phyloP scores from a whole-genome alignment of 495 filamentous ascomycete genomes.

The Penicillium nucicola region DNA sequence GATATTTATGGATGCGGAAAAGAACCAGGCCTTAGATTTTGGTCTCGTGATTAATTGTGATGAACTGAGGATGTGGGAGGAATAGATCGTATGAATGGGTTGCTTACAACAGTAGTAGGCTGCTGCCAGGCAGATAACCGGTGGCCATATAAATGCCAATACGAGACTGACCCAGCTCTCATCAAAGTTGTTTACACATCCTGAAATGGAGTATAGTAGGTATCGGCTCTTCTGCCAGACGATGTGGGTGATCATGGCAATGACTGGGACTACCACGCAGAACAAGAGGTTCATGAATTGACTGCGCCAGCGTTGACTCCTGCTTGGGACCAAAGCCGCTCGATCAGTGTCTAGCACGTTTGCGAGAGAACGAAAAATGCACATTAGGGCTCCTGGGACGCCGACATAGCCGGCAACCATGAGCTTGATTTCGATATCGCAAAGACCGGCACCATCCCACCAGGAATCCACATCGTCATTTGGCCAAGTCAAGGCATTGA shows the following conservation, averaged over 20 bases:
- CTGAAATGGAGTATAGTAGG: conserved; percentile 66
- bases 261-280: conserved; percentile 64
- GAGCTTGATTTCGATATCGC: conserved; percentile 77
- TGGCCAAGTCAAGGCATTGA: conserved; percentile 83
- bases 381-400: conserved; percentile 55
- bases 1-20: conserved; percentile 64
- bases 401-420: conserved; percentile 62
- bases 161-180: conserved; percentile 68
- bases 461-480: conserved; percentile 62
- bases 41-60: conserved; percentile 5
- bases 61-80: not conserved
- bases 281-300: conserved; percentile 59
- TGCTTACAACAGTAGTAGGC: conserved; percentile 70
- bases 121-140: conserved; percentile 60
- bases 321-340: conserved; percentile 49
- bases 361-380: conserved; percentile 75
- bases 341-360: conserved; percentile 63
- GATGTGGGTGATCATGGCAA: conserved; percentile 66
- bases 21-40: conserved; percentile 54
- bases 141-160: conserved; percentile 63
- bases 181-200: conserved; percentile 65
- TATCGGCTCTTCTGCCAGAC: conserved; percentile 70
- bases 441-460: conserved; percentile 74
- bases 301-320: conserved; percentile 50
- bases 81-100: not conserved